These are phyloP conservation scores for Phytophthora sp. DNA, from an alignment of 352 stramenopile genomes.

Conservation along the genomic window DNA sequence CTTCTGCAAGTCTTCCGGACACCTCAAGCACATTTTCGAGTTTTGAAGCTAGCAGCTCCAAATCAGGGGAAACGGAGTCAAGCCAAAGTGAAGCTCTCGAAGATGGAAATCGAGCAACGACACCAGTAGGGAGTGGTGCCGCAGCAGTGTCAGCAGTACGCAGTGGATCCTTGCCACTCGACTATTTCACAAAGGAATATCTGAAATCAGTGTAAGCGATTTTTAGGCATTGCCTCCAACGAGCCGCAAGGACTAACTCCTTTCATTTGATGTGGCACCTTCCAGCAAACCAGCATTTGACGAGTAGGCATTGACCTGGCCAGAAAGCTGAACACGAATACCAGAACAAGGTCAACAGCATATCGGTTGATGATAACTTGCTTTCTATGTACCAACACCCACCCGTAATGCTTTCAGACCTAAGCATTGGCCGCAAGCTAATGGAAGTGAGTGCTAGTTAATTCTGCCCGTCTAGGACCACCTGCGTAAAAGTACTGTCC, in stretches of 20 bases:
- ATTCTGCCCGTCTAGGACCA: constrained; percentile 72
- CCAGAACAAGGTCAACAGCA: constrained; percentile 17
- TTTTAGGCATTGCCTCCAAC: too few relatives aligned
- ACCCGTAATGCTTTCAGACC: background rate
- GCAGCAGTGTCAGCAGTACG: constrained; percentile 47
- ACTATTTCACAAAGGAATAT: constrained; percentile 64
- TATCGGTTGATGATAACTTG: constrained; percentile 11
- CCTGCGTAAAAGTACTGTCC: constrained; percentile 78
- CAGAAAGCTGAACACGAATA: constrained; percentile 11
- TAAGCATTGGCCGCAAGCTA: too few relatives aligned
- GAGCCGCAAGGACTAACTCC: constrained; percentile 11
- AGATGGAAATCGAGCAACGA: constrained; percentile 21
- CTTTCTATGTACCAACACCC: constrained; percentile 26
- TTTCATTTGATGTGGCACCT: background rate
- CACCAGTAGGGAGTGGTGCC: constrained; percentile 42
- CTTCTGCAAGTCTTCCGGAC: constrained; percentile 32
- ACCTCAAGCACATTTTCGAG: constrained; percentile 22
- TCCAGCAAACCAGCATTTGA: constrained; percentile 26
- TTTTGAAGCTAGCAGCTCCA: constrained; percentile 21
- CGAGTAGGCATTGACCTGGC: constrained; percentile 1
- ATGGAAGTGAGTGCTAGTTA: constrained; percentile 16
- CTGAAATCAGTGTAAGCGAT: constrained; percentile 56
- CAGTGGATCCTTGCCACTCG: constrained; percentile 40
- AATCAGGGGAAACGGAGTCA: constrained; percentile 2
- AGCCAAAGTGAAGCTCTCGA: constrained; percentile 5